phyloP scores from a whole-genome alignment of 805 yeast genomes.

The Yarrowia divulgata region DNA sequence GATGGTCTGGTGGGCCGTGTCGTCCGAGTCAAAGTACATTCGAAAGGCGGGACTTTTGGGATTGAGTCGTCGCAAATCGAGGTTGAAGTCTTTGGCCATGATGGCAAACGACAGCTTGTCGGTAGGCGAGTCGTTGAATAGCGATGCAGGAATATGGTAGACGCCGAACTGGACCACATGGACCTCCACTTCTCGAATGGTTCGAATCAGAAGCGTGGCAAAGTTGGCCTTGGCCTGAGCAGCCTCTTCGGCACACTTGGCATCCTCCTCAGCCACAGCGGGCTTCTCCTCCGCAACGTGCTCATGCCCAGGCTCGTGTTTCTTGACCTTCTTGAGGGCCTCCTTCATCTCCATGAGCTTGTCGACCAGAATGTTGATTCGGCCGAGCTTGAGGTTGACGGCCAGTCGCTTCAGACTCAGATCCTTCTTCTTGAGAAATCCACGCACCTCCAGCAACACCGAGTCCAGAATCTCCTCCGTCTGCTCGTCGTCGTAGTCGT shows the following conservation, averaged over 20 bases:
- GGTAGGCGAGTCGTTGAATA: constrained; percentile 24
- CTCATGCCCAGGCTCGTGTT: constrained; percentile 1
- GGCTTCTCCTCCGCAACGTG: constrained; percentile 1
- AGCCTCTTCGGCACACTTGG: constrained; percentile 33
- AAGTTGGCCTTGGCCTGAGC: constrained; percentile 43
- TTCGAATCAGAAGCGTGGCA: constrained; percentile 48
- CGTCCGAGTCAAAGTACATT: constrained; percentile 49
- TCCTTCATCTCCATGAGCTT: constrained; percentile 42
- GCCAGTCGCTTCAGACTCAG: constrained; percentile 49
- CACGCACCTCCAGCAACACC: constrained; percentile 46
- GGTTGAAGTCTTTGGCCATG: constrained; percentile 49
- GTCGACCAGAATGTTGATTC: constrained; percentile 45
- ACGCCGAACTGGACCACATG: constrained; percentile 49
- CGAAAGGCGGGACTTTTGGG: constrained; percentile 53
- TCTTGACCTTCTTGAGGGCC: constrained; percentile 40
- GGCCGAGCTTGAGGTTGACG: constrained; percentile 47
- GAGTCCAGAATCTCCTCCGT: constrained; percentile 50
- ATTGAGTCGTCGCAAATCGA: constrained; percentile 52
- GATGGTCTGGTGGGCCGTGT: constrained; percentile 54
- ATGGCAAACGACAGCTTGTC: constrained; percentile 45
- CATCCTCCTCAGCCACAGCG: neutral
- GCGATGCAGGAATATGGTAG: constrained; percentile 45
- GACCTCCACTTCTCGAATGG: constrained; percentile 51
- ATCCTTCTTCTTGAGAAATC: constrained; percentile 48
- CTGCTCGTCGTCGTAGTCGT: constrained; percentile 46